These are phyloP conservation scores for Wolfiporia cocos DNA, from an alignment of 1,284 basidiomycete species.

Conservation along the genomic window DNA sequence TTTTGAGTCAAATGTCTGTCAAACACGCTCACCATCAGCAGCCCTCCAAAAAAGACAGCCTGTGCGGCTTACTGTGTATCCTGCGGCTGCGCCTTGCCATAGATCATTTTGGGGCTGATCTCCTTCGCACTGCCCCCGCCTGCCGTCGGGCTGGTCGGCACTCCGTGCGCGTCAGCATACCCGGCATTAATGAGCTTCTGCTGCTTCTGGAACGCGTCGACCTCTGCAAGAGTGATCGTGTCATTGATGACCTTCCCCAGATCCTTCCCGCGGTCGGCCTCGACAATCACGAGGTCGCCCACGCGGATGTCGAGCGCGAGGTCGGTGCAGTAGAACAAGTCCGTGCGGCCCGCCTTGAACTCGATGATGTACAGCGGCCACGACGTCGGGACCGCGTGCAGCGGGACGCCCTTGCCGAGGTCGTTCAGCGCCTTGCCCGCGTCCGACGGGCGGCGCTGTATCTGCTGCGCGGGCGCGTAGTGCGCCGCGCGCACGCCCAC, in stretches of 20 bases:
- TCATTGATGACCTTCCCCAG: constrained; percentile 88
- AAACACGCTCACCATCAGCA: too few relatives aligned
- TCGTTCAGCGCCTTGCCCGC: constrained; percentile 48
- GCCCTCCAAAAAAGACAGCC: too few relatives aligned
- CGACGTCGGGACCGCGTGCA: constrained; percentile 74
- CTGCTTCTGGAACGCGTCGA: constrained; percentile 83
- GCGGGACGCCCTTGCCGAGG: constrained; percentile 86
- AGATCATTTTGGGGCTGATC: constrained; percentile 95
- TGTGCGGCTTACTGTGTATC: constrained; percentile 74
- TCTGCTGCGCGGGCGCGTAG: constrained; percentile 25
- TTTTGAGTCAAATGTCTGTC: too few relatives aligned
- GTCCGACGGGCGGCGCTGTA: constrained; percentile 47
- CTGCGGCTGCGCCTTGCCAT: constrained; percentile 81
- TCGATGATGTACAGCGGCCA: constrained; percentile 96
- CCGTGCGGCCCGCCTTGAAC: constrained; percentile 95
- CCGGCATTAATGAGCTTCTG: constrained; percentile 42
- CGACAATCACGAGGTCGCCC: constrained; percentile 94
- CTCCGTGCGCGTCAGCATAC: constrained; percentile 32
- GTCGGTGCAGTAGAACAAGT: constrained; percentile 87
- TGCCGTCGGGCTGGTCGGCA: constrained; percentile 53
- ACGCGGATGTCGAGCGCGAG: constrained; percentile 58
- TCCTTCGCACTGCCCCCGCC: constrained; percentile 62
- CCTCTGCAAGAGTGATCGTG: constrained; percentile 85
- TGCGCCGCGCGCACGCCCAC: constrained; percentile 15
- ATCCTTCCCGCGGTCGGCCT: constrained; percentile 94